Base-by-base conservation (phyloP, 305 asterid genomes). In the Fraxinus angustifolia region DNA sequence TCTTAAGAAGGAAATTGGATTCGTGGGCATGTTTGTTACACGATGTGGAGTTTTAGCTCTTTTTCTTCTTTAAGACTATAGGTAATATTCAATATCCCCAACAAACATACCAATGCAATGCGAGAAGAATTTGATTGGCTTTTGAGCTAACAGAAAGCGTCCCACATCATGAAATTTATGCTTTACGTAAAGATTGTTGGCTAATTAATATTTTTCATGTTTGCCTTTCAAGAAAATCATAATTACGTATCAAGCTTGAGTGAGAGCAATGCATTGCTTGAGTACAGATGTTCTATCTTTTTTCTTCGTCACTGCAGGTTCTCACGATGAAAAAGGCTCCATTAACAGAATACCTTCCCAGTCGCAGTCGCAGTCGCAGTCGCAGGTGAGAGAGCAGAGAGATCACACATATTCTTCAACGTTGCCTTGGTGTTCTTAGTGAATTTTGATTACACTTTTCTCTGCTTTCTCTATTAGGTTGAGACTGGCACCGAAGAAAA, bases 311-410 rank as follows among this genome's bases (percentile, higher is more conserved):
- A 42, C 84, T 90, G 94, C 73, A 73, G 79, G 48, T 81, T 82
- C 83, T 81, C 83, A 45, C 10, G 77, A 68, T 72, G 88, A 87
- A 65, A 85, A 85, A 83, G 85, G 70, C 73, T 76, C 34, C 77
- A n/a, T 2, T 36, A 79, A 85, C 1, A 83, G 78, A n/a, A 75
- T 60, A 26, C 71, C 82, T 73, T 30, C 90, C 40, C 86, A 84
- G 14, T 78, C 91, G 11, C 84, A 84, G 14, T 78, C 77, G 73
- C 34, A 35, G 38, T 35, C 36, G 36, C 86, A 84, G 14, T 78
- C 77, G 73, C 89, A 83, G 89, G 97, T 92, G 75, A 84, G 82
- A 19, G 68, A 34, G 35, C 56, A 17, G 21, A 58, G 30, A 70
- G 40, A 45, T 38, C 6, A 3, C 42, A 31, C 19, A 31, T n/a